A percentile compares a stretch with the other conserved stretches of the same genome.
Conservation (phyloP, 331 rosid genomes). For the Phaseolus coccineus region DNA sequence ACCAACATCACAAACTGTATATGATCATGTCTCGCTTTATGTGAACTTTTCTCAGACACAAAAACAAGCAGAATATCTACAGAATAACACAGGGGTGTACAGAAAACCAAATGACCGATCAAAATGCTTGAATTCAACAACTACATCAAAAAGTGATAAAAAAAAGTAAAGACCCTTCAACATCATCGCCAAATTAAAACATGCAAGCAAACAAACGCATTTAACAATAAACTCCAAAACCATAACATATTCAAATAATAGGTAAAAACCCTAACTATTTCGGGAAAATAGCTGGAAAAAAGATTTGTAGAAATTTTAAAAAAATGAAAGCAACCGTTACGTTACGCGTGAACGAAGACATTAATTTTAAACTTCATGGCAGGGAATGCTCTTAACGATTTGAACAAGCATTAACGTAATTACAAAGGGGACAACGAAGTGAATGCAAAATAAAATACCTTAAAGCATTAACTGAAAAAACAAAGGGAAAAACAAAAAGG, state of each 20-base stretch:
- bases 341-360: slow-evolving; percentile 12
- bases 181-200: not conserved
- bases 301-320: not conserved
- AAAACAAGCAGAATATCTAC: slow-evolving; percentile 15
- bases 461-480: not conserved
- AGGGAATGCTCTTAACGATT: slow-evolving; percentile 21
- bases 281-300: not conserved
- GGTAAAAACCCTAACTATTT: slow-evolving; percentile 28
- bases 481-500: not conserved
- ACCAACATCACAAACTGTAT: not conserved
- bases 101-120: not conserved
- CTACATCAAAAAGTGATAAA: slow-evolving; percentile 10
- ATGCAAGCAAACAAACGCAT: not conserved
- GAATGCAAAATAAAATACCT: not conserved
- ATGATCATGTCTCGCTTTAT: not conserved
- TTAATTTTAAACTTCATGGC: not conserved
- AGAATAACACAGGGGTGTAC: not conserved
- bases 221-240: slow-evolving; percentile 8
- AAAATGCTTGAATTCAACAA: slow-evolving; percentile 29
- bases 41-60: not conserved
- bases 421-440: not conserved
- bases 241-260: slow-evolving; percentile 30
- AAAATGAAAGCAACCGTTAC: not conserved
- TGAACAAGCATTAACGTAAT: slow-evolving; percentile 20
- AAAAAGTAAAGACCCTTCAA: slow-evolving; percentile 3